Evolutionary conservation across 2,329 filamentous ascomycete species (phyloP), one percentile per base, ranked within the genome.

Genomic region (Trichophyton schoenleinii): DNA sequence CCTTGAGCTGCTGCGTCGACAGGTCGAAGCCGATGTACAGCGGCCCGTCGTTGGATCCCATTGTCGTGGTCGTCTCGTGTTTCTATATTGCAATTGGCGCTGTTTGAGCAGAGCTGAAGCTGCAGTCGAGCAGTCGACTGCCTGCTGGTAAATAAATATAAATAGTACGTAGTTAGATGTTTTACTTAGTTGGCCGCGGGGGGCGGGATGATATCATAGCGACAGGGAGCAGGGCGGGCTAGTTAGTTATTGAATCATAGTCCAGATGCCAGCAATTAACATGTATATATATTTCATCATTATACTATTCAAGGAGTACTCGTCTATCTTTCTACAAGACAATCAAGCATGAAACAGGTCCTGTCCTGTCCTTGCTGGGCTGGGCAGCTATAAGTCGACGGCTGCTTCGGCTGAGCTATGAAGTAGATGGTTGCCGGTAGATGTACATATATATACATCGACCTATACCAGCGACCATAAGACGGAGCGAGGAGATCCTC

Each of bases 1-100:
- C 91, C 82, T 99, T 97, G 62, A 97, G 82, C 73, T 97, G 92
- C 75, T 97, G 94, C 62, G 94, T 97, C 49, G 91, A 96, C 63
- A 97, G 86, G 77, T 99, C 94, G 73, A 97, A 91, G 63, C 94
- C 94, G 70, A 96, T 80, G 72, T 95, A 96, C 64, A 95, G 78
- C 18, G 88, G 86, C 36, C 77, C 80, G 20, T 31, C 31, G n/a
- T 18, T 36, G 15, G 52, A 55, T 28, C 52, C 52, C 52, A 55
- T 55, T 3, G 34, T 55, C 52, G 38, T 55, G 3, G 34, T 55
- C 25, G 0, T 11, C 15, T 36, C 8, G 2, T 28, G 18, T 55
- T n/a, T 13, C 22, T 20, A 11, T 20, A 18, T 18, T 3, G 18
- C 18, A 22, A 20, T 18, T 48, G 8, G 7, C 22, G 2, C 22